Base-by-base conservation (phyloP, 2,329 filamentous ascomycete genomes). In the Penicillium sp. region DNA sequence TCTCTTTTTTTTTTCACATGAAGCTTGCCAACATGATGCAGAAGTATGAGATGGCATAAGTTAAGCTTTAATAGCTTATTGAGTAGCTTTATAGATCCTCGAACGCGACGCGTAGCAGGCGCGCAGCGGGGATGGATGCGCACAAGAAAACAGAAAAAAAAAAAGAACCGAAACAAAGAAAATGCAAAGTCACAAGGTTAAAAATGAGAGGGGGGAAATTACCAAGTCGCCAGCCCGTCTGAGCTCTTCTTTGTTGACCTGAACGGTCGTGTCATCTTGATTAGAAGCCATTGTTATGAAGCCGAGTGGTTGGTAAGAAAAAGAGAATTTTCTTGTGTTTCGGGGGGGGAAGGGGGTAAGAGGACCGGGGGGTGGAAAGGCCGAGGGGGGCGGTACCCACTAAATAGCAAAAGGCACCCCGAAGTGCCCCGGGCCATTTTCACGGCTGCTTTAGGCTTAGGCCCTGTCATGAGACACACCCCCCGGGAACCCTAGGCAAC, bases 141-240 rank as follows among this genome's bases (percentile, higher is more conserved):
- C 53, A 53, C 50, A 48, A 51, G 52, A 56, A 53, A 54, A 55
- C 42, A 55, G 53, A 23, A 13, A 42, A 61, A 42, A 61, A 61
- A 61, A 56, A 44, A 48, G 17, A 57, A 39, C 48, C 31, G 38
- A 49, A 57, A 54, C 47, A 61, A 63, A 51, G 63, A 55, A 60
- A 44, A 61, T 53, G 59, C 15, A 13, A 55, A 51, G 10, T 19
- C 31, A 36, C 13, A 31, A 53, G 54, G 49, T 42, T 41, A 47
- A 27, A 12, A 42, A 42, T 21, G 59, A 55, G 62, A 57, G 56
- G 51, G 50, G 54, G 47, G 55, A 80, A 89, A 83, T 45, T 87
- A 96, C 91, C 73, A 86, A 88, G 73, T 96, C 91, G 69, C 91
- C 86, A 49, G 92, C 91, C 71, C 88, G 83, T 60, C 90, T 83